These are phyloP conservation scores for Debaryomyces robertsiae DNA, from an alignment of 1,139 yeast genomes.

Conservation along the genomic window DNA sequence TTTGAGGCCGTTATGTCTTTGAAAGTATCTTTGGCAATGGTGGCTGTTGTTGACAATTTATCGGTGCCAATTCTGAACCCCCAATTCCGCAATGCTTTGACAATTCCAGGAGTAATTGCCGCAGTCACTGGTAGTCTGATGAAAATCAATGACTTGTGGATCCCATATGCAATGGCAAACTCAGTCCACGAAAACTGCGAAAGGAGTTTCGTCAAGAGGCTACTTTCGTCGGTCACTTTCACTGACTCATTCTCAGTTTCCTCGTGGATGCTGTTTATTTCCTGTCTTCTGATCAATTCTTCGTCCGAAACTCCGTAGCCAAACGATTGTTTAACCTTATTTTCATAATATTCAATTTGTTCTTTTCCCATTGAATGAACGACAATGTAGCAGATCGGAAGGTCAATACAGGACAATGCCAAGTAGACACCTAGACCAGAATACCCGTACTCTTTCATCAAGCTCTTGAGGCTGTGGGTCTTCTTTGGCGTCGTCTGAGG, in stretches of 20 bases:
- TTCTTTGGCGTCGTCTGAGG: conserved; percentile 24
- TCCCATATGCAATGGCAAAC: conserved; percentile 86
- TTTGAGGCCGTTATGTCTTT: conserved; percentile 42
- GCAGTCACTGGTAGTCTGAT: conserved; percentile 89
- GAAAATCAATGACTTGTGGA: conserved; percentile 83
- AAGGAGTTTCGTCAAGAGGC: conserved; percentile 41
- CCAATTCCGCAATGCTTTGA: conserved; percentile 64
- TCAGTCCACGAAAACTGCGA: conserved; percentile 59
- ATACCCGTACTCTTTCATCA: conserved; percentile 87
- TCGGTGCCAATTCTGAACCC: conserved; percentile 77
- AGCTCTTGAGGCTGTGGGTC: conserved; percentile 59
- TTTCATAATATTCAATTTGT: conserved; percentile 66
- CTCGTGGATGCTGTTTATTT: conserved; percentile 32
- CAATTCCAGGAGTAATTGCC: conserved; percentile 85
- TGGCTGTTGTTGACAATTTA: conserved; percentile 38
- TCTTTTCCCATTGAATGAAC: conserved; percentile 91
- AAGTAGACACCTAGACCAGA: conserved; percentile 87
- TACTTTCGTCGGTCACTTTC: conserved; percentile 11
- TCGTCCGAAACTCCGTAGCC: conserved; percentile 56
- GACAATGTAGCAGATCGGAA: conserved; percentile 77
- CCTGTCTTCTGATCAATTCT: conserved; percentile 38
- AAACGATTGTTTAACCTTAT: conserved; percentile 56
- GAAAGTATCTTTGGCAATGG: conserved; percentile 38
- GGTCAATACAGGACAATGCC: conserved; percentile 67
- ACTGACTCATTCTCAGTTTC: conserved; percentile 18